A percentile compares a stretch with the other conserved stretches of the same genome.
Evolutionary conservation across 192 early-diverging fungal genomes (phyloP).

Genomic region (Endogone sp.): DNA sequence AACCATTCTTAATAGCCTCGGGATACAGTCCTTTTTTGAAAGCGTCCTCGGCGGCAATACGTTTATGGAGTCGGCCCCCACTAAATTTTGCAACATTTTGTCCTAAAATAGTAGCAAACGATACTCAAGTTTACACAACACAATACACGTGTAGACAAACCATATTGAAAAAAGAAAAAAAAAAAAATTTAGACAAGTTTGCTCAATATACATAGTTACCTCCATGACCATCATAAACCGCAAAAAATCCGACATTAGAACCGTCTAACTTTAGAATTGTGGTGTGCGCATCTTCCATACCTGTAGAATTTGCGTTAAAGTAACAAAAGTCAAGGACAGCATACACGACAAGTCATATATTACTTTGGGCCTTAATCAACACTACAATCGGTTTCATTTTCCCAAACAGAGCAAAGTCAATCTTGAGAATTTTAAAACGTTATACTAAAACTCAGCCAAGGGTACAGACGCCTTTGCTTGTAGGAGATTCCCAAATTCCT

Average conservation of each 20-base stretch:
- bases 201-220: conserved; percentile 35
- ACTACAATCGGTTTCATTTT: too few species aligned
- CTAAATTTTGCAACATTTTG: conserved; percentile 78
- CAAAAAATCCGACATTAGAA: conserved; percentile 80
- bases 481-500: background rate
- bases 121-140: background rate
- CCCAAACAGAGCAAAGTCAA: too few species aligned
- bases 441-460: too few species aligned
- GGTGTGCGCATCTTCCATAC: conserved; percentile 98
- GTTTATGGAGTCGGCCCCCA: conserved; percentile 72
- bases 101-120: too few species aligned
- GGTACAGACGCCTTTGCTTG: background rate
- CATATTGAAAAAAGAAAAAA: background rate
- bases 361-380: too few species aligned
- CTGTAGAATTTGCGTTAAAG: conserved; percentile 30
- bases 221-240: conserved; percentile 98
- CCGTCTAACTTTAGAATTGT: conserved; percentile 70
- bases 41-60: conserved; percentile 55
- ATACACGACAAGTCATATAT: too few species aligned
- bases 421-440: too few species aligned
- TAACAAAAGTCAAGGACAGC: conserved; percentile 14
- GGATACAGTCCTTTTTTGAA: conserved; percentile 70
- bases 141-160: background rate
- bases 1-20: conserved; percentile 80
- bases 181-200: background rate